Evolutionary conservation across 176 grass and related monocot genomes (phyloP), one percentile per base, ranked within the genome.

Genomic region (Themeda triandra): DNA sequence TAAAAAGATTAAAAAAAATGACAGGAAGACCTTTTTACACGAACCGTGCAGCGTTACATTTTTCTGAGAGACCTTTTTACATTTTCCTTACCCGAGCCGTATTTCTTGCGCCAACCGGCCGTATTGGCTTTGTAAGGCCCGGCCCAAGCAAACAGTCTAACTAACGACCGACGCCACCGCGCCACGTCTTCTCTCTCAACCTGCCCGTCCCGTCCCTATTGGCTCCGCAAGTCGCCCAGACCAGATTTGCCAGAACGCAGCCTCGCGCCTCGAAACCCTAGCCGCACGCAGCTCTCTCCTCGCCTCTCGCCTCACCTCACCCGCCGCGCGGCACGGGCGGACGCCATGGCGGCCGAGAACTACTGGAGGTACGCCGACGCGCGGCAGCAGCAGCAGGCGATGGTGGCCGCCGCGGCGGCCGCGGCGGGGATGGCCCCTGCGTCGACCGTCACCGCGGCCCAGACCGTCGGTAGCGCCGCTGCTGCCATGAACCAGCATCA

Each of bases 291-390:
- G 54, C 14, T 5, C 4, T 13, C 37, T 0, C 36, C 59, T 23
- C 49, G 13, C 48, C 11, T 3, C 77, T 69, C 24, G 18, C 46
- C 5, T 18, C 46, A 18, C 15, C 46, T 49, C 46, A 49, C 14
- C 64, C 27, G 24, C 27, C 27, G 28, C 27, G 27, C 31, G 21
- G 25, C 48, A 81, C 66, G 67, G 54, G 75, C 58, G 40, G 11
- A 15, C 69, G 64, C 75, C n/a, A 91, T 91, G 89, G 89, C 84
- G 62, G 91, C 93, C 3, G 96, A 96, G 39, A 88, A 84, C 32
- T 99, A 99, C 83, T 99, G 97, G 97, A 94, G 93, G 92, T 99
- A 92, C 84, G 76, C 86, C 66, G 97, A 99, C 31, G 82, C 80
- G 32, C 90, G 91, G 59, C 90, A 92, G 65, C 93, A 91, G 76